Conservation (phyloP, 2,329 filamentous ascomycete species). For the Leptographium radiaticola region DNA sequence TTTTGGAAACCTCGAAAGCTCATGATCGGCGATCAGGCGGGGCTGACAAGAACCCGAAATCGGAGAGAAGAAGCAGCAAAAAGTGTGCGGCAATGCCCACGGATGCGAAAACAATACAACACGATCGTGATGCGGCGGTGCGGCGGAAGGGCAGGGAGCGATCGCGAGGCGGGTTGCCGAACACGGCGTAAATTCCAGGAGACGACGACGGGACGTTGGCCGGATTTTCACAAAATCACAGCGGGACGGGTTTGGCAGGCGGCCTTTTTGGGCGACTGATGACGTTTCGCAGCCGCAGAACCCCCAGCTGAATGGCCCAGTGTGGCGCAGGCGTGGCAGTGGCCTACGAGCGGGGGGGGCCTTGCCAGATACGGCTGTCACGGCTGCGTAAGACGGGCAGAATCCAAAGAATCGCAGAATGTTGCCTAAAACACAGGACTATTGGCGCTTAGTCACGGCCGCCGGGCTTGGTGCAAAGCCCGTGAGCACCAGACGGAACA, state of each 20-base stretch:
- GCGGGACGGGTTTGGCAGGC: neutral
- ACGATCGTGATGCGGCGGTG: no score
- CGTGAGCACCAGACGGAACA: no score
- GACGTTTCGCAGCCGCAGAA: neutral
- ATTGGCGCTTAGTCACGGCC: no score
- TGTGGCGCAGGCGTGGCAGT: neutral
- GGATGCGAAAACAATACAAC: no score
- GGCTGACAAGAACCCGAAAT: no score
- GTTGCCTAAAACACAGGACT: no score
- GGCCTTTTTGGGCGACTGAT: neutral
- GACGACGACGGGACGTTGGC: neutral
- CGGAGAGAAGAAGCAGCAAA: neutral
- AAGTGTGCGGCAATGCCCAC: neutral
- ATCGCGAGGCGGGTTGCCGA: no score
- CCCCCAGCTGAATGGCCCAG: neutral
- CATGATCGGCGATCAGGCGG: slow-evolving; percentile 37
- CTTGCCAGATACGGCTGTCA: neutral
- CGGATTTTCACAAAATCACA: neutral
- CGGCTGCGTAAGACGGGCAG: no score
- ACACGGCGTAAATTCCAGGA: no score
- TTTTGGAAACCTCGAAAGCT: slow-evolving; percentile 96
- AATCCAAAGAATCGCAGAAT: no score
- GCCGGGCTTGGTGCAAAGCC: no score
- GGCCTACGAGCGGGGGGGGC: neutral
- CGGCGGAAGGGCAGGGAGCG: no score